phyloP scores from a whole-genome alignment of 768 basidiomycete species.

The Amanita exitialis region DNA sequence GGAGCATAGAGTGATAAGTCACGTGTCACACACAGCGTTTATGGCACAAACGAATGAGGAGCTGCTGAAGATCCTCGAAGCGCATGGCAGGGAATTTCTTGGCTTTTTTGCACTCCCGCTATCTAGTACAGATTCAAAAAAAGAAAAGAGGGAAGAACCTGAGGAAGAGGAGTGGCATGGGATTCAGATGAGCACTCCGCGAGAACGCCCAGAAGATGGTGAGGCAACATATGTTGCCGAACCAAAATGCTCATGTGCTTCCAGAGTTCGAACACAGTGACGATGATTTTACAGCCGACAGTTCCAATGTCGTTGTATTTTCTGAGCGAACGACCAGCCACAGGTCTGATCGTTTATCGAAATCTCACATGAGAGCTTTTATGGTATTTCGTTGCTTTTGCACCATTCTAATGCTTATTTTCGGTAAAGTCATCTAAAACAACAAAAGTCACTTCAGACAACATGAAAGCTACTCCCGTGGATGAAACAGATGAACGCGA shows the following conservation, averaged over 20 bases:
- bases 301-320: slow-evolving; percentile 50
- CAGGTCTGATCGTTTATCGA: slow-evolving; percentile 16
- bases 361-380: slow-evolving; percentile 52
- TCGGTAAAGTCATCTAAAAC: slow-evolving; percentile 65
- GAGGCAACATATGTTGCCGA: neutral
- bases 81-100: slow-evolving; percentile 38
- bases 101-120: slow-evolving; percentile 25
- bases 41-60: slow-evolving; percentile 21
- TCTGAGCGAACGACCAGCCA: slow-evolving; percentile 15
- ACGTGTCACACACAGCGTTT: neutral
- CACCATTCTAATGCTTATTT: slow-evolving; percentile 3
- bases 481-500: slow-evolving; percentile 32
- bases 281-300: slow-evolving; percentile 30
- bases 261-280: slow-evolving; percentile 34
- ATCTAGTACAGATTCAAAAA: slow-evolving; percentile 14
- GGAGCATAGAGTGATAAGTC: neutral
- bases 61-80: slow-evolving; percentile 32
- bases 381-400: slow-evolving; percentile 42
- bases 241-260: neutral
- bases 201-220: slow-evolving; percentile 9
- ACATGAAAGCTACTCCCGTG: slow-evolving; percentile 12
- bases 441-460: slow-evolving; percentile 39
- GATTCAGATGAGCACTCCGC: slow-evolving; percentile 13
- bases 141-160: slow-evolving; percentile 10
- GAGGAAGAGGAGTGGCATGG: slow-evolving; percentile 27